Conservation (phyloP, 768 basidiomycete species). For the Pulveroboletus ravenelii region DNA sequence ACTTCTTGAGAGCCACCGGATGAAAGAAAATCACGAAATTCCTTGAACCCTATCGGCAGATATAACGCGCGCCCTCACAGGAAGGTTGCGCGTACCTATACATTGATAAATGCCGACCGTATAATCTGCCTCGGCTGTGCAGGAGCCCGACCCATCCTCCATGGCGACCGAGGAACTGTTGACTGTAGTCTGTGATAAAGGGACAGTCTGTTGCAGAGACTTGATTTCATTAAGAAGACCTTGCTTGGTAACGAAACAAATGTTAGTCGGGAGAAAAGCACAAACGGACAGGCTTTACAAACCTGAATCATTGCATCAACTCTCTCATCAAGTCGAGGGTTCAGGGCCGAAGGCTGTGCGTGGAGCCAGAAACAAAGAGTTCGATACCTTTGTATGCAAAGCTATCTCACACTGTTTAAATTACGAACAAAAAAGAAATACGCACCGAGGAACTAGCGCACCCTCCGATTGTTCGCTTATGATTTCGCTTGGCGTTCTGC, state of each 20-base stretch:
- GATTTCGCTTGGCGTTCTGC: constrained; percentile 62
- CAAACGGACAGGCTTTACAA: background rate
- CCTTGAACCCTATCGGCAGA: constrained; percentile 71
- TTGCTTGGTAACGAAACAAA: constrained; percentile 38
- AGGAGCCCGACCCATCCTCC: background rate
- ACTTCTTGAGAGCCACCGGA: constrained; percentile 35
- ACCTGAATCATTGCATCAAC: constrained; percentile 92
- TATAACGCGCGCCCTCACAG: constrained; percentile 4
- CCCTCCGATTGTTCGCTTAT: constrained; percentile 55
- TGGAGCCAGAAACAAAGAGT: constrained; percentile 92
- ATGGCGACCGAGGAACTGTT: background rate
- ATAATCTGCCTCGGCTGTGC: constrained; percentile 40
- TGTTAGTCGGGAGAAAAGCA: background rate
- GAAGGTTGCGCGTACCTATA: constrained; percentile 56
- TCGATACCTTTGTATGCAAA: constrained; percentile 53
- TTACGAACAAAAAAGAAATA: background rate
- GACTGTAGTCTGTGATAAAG: background rate
- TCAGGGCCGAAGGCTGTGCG: constrained; percentile 58
- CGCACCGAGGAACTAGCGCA: constrained; percentile 48
- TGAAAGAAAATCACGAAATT: constrained; percentile 71
- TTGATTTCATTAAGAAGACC: constrained; percentile 80
- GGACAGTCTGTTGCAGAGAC: constrained; percentile 37
- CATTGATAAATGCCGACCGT: constrained; percentile 90
- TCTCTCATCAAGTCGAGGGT: constrained; percentile 66
- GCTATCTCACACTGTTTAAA: background rate